Evolutionary conservation across 495 filamentous ascomycete species (phyloP), one percentile per base, ranked within the genome.

Genomic region (Lasiosphaeria miniovina): DNA sequence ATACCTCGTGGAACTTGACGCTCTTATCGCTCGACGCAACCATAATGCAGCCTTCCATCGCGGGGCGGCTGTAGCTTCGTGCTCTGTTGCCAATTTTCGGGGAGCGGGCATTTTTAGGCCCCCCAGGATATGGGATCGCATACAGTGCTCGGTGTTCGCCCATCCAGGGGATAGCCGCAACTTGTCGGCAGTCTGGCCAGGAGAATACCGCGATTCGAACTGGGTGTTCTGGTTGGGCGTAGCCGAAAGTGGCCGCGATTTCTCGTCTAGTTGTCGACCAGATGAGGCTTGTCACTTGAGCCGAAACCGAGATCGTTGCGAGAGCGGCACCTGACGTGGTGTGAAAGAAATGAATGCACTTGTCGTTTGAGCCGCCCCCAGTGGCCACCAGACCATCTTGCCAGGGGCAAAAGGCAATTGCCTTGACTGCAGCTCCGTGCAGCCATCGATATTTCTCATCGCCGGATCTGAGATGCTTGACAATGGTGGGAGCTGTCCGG

Each of bases 341-440:
- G 72, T 98, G 93, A 75, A 85, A 96, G 75, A 98, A 98, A 74
- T 97, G 94, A 53, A 98, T 96, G 66, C 89, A 88, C 61, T 91
- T 90, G 72, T 98, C 93, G 68, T 96, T 96, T 52, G 88, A 89
- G 17, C 94, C 94, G 34, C 94, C 94, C 1, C 94, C 94, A 7
- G 93, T 96, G 34, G 94, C 94, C 51, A 98, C 76, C 1, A 98
- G 78, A 15, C 89, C 88, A 36, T 87, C 83, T 57, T 92, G 90
- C 93, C 93, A 98, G 5, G 94, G 94, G 48, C 94, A 96, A 74
- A 98, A 98, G 9, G 94, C 94, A 61, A 98, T 93, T 31, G 94
- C 94, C 72, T 98, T 98, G 65, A 97, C 90, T 8, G 94, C 94
- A 1, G 94, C 93, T 12, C 86, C 83, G 72, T 98, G 91, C 7